A percentile compares a stretch with the other conserved stretches of the same genome.
Conservation (phyloP, 2,329 filamentous ascomycete genomes). For the Pestalotiopsis fici region DNA sequence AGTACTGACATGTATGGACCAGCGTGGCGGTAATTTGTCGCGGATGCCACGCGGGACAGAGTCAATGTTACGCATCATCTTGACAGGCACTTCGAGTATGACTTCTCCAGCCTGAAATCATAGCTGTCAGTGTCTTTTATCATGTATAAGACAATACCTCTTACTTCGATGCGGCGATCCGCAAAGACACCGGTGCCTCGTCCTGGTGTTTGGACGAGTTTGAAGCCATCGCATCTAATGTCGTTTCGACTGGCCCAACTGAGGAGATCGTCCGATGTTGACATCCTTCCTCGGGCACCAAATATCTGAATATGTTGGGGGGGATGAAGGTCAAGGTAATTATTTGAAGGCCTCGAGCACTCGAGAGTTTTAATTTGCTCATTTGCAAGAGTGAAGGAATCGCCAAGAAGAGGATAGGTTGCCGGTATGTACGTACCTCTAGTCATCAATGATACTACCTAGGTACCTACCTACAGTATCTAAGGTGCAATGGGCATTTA, state of each 20-base stretch:
- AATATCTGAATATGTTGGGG: neutral
- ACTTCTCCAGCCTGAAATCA: constrained; percentile 2
- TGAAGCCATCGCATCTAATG: neutral
- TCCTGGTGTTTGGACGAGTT: neutral
- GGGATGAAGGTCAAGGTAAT: too few species aligned
- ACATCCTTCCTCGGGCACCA: neutral
- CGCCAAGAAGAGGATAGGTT: neutral
- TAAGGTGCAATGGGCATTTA: too few species aligned
- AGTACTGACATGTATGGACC: constrained; percentile 2
- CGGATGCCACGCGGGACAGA: neutral
- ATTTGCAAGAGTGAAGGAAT: neutral
- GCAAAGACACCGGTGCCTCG: constrained; percentile 5
- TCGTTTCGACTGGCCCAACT: neutral
- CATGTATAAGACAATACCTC: neutral
- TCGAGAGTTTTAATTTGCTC: neutral
- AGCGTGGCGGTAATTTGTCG: neutral
- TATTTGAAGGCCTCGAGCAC: too few species aligned
- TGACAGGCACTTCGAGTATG: constrained; percentile 7
- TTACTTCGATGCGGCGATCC: constrained; percentile 3
- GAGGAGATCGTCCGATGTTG: neutral
- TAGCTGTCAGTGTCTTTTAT: neutral
- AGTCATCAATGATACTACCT: too few species aligned
- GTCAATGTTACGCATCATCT: constrained; percentile 4
- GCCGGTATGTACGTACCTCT: too few species aligned
- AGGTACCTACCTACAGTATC: too few species aligned